Percentiles rank a stretch among this genome's conserved stretches.
Evolutionary conservation across 1,139 yeast species (phyloP).

Genomic region (Saccharomyces hybrid): DNA sequence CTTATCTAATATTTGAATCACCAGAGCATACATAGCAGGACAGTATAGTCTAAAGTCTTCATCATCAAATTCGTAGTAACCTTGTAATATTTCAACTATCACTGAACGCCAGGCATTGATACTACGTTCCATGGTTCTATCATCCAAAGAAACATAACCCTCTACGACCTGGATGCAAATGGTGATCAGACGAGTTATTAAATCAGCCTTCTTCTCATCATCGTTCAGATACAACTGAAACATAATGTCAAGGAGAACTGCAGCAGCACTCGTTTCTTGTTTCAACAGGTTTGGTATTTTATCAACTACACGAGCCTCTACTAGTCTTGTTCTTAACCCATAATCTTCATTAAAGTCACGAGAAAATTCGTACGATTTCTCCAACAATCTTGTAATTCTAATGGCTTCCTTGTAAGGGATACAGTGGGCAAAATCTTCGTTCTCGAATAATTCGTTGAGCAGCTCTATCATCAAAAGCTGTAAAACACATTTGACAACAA

Average conservation of each 20-base stretch:
- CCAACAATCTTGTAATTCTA: slow-evolving; percentile 50
- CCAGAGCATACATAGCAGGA: slow-evolving; percentile 59
- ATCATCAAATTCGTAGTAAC: slow-evolving; percentile 68
- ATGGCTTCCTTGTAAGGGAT: slow-evolving; percentile 62
- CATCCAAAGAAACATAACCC: slow-evolving; percentile 67
- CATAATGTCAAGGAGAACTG: slow-evolving; percentile 74
- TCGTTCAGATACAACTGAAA: slow-evolving; percentile 75
- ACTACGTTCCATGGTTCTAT: slow-evolving; percentile 67
- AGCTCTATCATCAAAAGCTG: slow-evolving; percentile 86
- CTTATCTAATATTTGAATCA: slow-evolving; percentile 59
- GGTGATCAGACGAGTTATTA: slow-evolving; percentile 54
- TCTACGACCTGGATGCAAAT: slow-evolving; percentile 63
- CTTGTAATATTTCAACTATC: slow-evolving; percentile 76
- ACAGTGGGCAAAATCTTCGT: slow-evolving; percentile 57
- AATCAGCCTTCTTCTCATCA: slow-evolving; percentile 30
- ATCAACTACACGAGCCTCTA: slow-evolving; percentile 89
- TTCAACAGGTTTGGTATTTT: slow-evolving; percentile 83
- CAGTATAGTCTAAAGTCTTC: slow-evolving; percentile 60
- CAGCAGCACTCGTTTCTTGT: slow-evolving; percentile 87
- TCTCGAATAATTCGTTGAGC: slow-evolving; percentile 64
- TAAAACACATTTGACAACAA: slow-evolving; percentile 86
- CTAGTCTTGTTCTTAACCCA: slow-evolving; percentile 73
- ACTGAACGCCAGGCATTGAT: slow-evolving; percentile 88
- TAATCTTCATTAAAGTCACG: slow-evolving; percentile 81
- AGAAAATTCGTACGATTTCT: slow-evolving; percentile 72